Evolutionary conservation across 129 eudicot genomes (phyloP).

Genomic region (Flaveria trinervia): DNA sequence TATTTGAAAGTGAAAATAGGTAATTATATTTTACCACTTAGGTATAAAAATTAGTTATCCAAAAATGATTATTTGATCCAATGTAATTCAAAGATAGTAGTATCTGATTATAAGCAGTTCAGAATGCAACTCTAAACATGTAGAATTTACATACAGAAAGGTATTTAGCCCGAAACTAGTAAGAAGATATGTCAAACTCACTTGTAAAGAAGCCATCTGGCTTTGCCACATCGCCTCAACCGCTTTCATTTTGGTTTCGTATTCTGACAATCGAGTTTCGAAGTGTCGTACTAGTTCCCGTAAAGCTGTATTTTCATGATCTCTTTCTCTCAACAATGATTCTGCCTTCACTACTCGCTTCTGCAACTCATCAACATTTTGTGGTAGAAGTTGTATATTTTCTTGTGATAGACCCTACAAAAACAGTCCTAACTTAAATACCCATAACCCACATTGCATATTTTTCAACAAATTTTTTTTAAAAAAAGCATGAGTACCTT

Average conservation of each 20-base stretch:
- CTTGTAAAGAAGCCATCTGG: slow-evolving; percentile 84
- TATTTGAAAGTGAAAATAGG: not conserved
- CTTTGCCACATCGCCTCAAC: slow-evolving; percentile 91
- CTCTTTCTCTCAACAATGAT: slow-evolving; percentile 51
- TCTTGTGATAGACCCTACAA: slow-evolving; percentile 33
- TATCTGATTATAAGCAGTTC: too few relatives aligned
- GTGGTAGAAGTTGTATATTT: slow-evolving; percentile 36
- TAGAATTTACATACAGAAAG: not conserved
- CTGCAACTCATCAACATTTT: slow-evolving; percentile 60
- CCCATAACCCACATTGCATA: not conserved
- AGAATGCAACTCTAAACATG: not conserved
- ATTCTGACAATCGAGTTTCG: slow-evolving; percentile 70
- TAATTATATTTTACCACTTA: too few relatives aligned
- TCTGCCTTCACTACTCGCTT: slow-evolving; percentile 62
- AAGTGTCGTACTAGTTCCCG: slow-evolving; percentile 57
- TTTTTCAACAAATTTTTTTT: not conserved
- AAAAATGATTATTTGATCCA: too few relatives aligned
- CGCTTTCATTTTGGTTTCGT: slow-evolving; percentile 74
- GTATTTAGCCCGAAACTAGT: not conserved
- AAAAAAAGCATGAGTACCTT: slow-evolving; percentile 49
- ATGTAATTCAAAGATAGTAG: too few relatives aligned
- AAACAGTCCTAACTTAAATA: not conserved
- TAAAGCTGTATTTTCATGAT: slow-evolving; percentile 66
- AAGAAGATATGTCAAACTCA: slow-evolving; percentile 41
- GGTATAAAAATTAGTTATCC: too few relatives aligned